These are phyloP conservation scores for Lanmaoa rubissima DNA, from an alignment of 768 basidiomycete species.

Conservation along the genomic window DNA sequence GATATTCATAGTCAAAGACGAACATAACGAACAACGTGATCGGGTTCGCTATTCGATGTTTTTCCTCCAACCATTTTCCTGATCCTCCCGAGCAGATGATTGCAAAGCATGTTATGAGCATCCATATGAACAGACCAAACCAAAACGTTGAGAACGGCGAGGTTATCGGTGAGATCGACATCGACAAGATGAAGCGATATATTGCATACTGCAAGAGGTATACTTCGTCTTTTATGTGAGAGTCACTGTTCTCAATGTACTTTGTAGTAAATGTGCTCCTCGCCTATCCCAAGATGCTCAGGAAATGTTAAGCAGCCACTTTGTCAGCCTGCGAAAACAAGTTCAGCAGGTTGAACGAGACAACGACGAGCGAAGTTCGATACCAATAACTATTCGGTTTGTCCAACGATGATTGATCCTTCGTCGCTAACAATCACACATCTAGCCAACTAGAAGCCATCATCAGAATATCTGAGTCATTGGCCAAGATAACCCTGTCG, in stretches of 20 bases:
- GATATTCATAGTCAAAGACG: conserved; percentile 99
- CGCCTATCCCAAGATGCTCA: conserved; percentile 91
- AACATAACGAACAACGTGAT: conserved; percentile 93
- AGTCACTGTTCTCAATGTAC: neutral
- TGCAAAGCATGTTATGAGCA: conserved; percentile 97
- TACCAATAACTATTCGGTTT: conserved; percentile 96
- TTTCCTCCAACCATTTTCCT: neutral
- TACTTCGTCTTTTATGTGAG: conserved; percentile 15
- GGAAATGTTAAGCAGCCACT: conserved; percentile 95
- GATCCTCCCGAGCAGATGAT: conserved; percentile 60
- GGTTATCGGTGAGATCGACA: conserved; percentile 81
- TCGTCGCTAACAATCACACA: conserved; percentile 2
- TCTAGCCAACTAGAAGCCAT: conserved; percentile 92
- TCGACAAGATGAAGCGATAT: conserved; percentile 98
- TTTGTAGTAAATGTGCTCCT: conserved; percentile 87
- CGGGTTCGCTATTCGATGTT: conserved; percentile 49
- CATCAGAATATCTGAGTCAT: conserved; percentile 95
- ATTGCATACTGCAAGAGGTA: conserved; percentile 96
- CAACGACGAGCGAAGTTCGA: conserved; percentile 96
- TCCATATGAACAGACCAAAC: conserved; percentile 93
- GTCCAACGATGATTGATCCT: conserved; percentile 24
- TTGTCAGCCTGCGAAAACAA: conserved; percentile 88
- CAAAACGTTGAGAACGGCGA: conserved; percentile 57
- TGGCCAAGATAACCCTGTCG: conserved; percentile 91
- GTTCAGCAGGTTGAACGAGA: conserved; percentile 95